phyloP scores from a whole-genome alignment of 2,329 filamentous ascomycete genomes.

The Alternaria sp. region DNA sequence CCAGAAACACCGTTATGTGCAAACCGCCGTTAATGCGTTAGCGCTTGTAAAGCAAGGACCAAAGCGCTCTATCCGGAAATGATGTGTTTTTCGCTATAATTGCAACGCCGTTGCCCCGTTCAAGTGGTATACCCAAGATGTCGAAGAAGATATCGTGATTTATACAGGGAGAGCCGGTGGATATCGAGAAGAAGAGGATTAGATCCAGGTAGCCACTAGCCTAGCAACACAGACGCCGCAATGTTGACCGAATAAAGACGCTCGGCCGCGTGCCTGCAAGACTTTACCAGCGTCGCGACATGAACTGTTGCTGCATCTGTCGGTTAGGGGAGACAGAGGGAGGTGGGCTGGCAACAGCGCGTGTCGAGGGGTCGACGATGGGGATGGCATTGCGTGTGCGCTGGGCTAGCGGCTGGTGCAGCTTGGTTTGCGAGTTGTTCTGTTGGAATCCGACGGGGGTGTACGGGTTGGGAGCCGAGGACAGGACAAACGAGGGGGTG shows the following conservation, averaged over 20 bases:
- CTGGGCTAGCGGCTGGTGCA: constrained; percentile 89
- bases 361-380: constrained; percentile 94
- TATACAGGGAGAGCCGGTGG: constrained; percentile 51
- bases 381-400: constrained; percentile 94
- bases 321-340: constrained; percentile 70
- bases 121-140: constrained; percentile 50
- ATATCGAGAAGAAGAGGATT: constrained; percentile 47
- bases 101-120: constrained; percentile 51
- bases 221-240: constrained; percentile 48
- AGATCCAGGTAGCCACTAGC: constrained; percentile 50
- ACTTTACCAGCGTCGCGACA: constrained; percentile 56
- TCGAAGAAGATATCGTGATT: constrained; percentile 51
- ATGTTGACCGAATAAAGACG: constrained; percentile 39
- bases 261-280: constrained; percentile 41
- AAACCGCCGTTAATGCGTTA: constrained; percentile 50
- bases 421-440: constrained; percentile 67
- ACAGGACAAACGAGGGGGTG: constrained; percentile 75
- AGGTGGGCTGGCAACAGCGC: constrained; percentile 88
- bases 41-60: constrained; percentile 45
- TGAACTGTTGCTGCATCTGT: constrained; percentile 63
- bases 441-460: constrained; percentile 67
- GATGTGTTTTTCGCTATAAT: constrained; percentile 42
- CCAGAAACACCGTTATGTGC: constrained; percentile 48
- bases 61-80: constrained; percentile 48
- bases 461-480: constrained; percentile 62